Evolutionary conservation across 805 yeast genomes (phyloP).

Genomic region (Brettanomyces sp.): DNA sequence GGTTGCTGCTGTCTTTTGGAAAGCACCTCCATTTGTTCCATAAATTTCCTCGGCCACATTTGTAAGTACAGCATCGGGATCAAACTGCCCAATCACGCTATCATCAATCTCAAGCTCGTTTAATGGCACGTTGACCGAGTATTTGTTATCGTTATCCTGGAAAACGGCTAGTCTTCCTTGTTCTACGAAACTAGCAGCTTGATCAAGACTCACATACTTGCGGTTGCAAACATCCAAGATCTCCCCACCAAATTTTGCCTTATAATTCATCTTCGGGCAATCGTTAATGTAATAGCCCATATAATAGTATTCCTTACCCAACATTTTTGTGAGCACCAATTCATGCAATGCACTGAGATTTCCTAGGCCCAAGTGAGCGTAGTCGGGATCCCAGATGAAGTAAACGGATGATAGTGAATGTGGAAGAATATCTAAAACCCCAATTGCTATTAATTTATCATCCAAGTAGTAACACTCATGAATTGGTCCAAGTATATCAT

Average conservation of each 20-base stretch:
- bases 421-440: constrained; percentile 71
- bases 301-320: constrained; percentile 51
- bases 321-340: constrained; percentile 39
- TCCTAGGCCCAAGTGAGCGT: constrained; percentile 60
- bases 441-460: constrained; percentile 58
- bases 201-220: constrained; percentile 31
- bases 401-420: constrained; percentile 74
- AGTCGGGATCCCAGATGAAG: constrained; percentile 82
- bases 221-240: constrained; percentile 46
- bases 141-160: constrained; percentile 1
- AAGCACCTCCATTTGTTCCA: constrained; percentile 26
- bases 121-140: constrained; percentile 5
- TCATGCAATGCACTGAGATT: constrained; percentile 71
- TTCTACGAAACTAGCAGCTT: constrained; percentile 18
- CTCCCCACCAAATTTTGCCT: constrained; percentile 71
- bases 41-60: constrained; percentile 30
- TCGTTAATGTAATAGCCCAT: constrained; percentile 75
- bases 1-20: constrained; percentile 4
- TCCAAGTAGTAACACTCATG: constrained; percentile 74
- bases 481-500: constrained; percentile 42
- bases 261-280: constrained; percentile 77
- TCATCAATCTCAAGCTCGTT: constrained; percentile 8
- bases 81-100: constrained; percentile 3
- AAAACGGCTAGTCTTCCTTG: constrained; percentile 17
- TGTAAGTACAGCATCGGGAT: not conserved